Evolutionary conservation across 352 stramenopile species (phyloP).

Genomic region (Thalassiosira pacifica): DNA sequence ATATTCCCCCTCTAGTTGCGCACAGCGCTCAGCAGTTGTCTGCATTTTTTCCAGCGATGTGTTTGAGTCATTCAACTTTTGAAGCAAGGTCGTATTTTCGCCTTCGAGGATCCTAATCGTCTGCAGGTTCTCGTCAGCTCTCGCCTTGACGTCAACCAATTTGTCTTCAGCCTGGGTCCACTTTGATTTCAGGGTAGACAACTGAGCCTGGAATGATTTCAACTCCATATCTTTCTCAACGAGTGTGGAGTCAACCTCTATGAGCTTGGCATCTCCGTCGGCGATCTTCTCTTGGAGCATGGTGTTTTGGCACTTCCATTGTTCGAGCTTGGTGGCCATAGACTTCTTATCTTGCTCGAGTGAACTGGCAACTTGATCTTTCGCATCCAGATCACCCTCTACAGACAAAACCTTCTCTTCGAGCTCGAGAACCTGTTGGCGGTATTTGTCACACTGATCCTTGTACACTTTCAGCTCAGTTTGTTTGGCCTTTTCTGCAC

Average conservation of each 20-base stretch:
- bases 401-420: constrained; percentile 43
- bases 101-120: constrained; percentile 47
- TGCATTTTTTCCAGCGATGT: constrained; percentile 46
- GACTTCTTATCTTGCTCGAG: constrained; percentile 49
- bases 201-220: constrained; percentile 34
- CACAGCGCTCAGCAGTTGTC: constrained; percentile 30
- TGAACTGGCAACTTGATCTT: constrained; percentile 22
- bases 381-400: constrained; percentile 53
- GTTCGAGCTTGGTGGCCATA: constrained; percentile 15
- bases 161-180: constrained; percentile 17
- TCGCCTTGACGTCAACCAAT: constrained; percentile 30
- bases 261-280: constrained; percentile 14
- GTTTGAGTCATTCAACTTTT: constrained; percentile 49
- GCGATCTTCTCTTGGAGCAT: constrained; percentile 17
- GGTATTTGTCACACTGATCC: constrained; percentile 63
- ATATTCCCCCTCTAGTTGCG: constrained; percentile 52
- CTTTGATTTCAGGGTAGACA: constrained; percentile 45
- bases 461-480: constrained; percentile 57
- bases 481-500: constrained; percentile 35
- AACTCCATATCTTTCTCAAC: constrained; percentile 29
- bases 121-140: constrained; percentile 24
- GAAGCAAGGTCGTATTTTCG: constrained; percentile 51
- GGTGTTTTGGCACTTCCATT: constrained; percentile 6
- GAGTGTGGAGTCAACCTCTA: constrained; percentile 23
- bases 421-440: constrained; percentile 52